Evolutionary conservation across 192 early-diverging fungal genomes (phyloP), one percentile per base, ranked within the genome.

Genomic region (Mortierella alpina): DNA sequence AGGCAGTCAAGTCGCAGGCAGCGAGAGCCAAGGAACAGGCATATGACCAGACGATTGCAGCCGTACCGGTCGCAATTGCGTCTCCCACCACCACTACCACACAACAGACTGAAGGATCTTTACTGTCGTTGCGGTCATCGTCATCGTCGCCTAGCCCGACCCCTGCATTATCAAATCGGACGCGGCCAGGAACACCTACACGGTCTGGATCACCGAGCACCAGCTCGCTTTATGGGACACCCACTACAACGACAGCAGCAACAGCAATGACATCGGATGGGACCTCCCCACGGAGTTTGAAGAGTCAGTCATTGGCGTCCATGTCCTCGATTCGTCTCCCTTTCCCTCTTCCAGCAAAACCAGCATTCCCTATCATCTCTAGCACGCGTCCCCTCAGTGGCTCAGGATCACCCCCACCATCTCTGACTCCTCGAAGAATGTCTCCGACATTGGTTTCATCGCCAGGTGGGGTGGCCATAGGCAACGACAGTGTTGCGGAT

Each of bases 31-130:
- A 68, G 44, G 77, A 80, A 41, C 70, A 72, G 46, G 77, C 77
- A 8, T 80, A 80, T 20, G 77, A 80, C 64, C 69, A 80, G 49
- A 59, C 60, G 8, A 56, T 80, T 18, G 77, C 66, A 22, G 77
- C 77, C 1, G 69, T 72, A 2, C 58, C 55, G 9, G 1, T 64
- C 71, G 55, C 52, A 41, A 22, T 11, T 39, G 0, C 7, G 2
- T 41, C 10, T 4, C 13, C 58, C 4, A 40, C 7, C 39, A 59
- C 58, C 58, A 39, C 58, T 7, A 13, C 7, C 11, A 60, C 59
- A 9, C 65, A 67, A 31, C 23, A 22, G 1, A 12, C 39, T n/a
- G 65, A 46, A 7, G 39, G 23, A 10, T 31, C 58, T 42, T 59
- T 39, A 13, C 63, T 48, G 51, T 64, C 48, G 63, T 47, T 6